Evolutionary conservation across 305 asterid genomes (phyloP).

Genomic region (Fraxinus velutina): DNA sequence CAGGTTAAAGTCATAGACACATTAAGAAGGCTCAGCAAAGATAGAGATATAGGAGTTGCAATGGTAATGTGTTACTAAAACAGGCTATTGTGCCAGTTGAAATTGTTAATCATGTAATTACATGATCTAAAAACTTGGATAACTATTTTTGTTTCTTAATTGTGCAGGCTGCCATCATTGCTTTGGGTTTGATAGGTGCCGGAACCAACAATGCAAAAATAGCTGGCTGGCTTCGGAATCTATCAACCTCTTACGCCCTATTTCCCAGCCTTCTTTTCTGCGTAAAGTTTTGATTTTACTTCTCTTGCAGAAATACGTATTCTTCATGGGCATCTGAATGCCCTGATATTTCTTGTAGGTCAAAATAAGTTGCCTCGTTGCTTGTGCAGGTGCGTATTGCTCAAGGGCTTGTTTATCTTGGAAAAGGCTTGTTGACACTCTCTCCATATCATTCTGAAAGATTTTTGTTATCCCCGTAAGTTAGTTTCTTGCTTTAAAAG

Average conservation of each 20-base stretch:
- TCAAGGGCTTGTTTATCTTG: constrained; percentile 87
- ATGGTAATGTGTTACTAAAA: constrained; percentile 47
- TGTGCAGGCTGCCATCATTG: constrained; percentile 70
- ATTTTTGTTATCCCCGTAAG: constrained; percentile 79
- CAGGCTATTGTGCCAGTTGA: neutral
- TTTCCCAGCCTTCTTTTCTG: constrained; percentile 90
- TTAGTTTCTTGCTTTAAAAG: neutral
- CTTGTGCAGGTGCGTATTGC: constrained; percentile 81
- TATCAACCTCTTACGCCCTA: constrained; percentile 84
- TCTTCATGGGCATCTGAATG: constrained; percentile 3
- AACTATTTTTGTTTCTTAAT: neutral
- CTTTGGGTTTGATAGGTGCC: constrained; percentile 93
- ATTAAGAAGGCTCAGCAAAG: constrained; percentile 94
- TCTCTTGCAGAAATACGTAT: neutral
- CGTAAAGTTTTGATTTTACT: constrained; percentile 42
- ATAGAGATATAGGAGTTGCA: constrained; percentile 88
- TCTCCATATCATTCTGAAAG: constrained; percentile 91
- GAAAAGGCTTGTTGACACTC: constrained; percentile 86
- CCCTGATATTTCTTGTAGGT: neutral
- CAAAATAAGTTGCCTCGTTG: neutral
- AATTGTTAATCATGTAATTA: neutral
- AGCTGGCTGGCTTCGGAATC: constrained; percentile 92
- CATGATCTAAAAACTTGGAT: neutral
- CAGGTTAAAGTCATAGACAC: constrained; percentile 98
- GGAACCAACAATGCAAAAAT: constrained; percentile 98